phyloP scores from a whole-genome alignment of 2,329 filamentous ascomycete species.

The Penicillium sp. region DNA sequence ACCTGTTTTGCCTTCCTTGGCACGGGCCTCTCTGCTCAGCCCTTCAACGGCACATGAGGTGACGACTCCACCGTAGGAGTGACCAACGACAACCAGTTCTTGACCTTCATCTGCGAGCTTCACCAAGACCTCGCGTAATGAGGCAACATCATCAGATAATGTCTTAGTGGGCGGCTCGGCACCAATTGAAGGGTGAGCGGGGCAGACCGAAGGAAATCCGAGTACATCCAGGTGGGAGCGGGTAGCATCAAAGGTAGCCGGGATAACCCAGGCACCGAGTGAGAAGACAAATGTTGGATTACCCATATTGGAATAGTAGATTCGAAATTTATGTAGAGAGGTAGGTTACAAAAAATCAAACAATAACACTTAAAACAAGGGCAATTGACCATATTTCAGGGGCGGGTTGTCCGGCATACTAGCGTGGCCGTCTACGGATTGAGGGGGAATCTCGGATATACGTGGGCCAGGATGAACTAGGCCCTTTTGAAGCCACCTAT shows the following conservation, averaged over 20 bases:
- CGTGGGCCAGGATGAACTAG: background rate
- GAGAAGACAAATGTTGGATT: conserved; percentile 37
- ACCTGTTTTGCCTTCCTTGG: conserved; percentile 25
- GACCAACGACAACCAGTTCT: conserved; percentile 30
- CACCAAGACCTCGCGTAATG: conserved; percentile 12
- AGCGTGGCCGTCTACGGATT: background rate
- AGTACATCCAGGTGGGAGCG: conserved; percentile 30
- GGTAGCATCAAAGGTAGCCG: conserved; percentile 32
- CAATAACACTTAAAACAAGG: background rate
- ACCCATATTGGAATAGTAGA: conserved; percentile 1
- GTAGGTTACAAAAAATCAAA: background rate
- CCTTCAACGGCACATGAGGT: conserved; percentile 31
- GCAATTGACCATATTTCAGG: background rate
- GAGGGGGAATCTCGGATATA: background rate
- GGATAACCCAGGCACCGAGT: conserved; percentile 43
- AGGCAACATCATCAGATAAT: conserved; percentile 38
- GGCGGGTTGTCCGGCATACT: background rate
- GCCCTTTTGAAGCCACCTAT: background rate
- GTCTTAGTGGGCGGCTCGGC: conserved; percentile 35
- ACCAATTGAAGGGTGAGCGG: conserved; percentile 31
- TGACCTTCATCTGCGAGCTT: conserved; percentile 29
- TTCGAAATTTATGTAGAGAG: background rate
- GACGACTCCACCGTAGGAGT: conserved; percentile 39
- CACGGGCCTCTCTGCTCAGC: conserved; percentile 23
- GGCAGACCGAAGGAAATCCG: conserved; percentile 35